Evolutionary conservation across 2,329 filamentous ascomycete genomes (phyloP).

Genomic region (Rachicladosporium sp.): DNA sequence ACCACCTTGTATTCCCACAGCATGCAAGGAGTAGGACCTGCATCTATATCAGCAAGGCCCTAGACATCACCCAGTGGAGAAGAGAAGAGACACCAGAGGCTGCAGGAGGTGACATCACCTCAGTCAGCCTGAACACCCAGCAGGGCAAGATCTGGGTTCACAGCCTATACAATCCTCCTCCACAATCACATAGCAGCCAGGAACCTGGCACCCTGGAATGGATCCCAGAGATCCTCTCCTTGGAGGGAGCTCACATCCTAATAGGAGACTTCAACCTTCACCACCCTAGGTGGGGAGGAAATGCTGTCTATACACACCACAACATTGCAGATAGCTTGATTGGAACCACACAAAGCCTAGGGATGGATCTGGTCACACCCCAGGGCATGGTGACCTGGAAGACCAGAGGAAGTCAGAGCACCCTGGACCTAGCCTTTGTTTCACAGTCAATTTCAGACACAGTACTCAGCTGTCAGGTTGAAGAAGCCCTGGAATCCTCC

Average conservation of each 20-base stretch:
- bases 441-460: not conserved
- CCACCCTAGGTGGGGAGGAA: constrained; percentile 1
- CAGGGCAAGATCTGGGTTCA: not conserved
- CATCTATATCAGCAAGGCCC: not conserved
- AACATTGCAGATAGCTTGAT: not conserved
- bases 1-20: not conserved
- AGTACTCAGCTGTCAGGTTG: not conserved
- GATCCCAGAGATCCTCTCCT: too few relatives aligned
- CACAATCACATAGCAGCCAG: too few relatives aligned
- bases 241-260: constrained; percentile 1
- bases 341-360: not conserved
- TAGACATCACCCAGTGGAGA: constrained; percentile 1
- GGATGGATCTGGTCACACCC: not conserved
- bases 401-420: not conserved
- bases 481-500: not conserved
- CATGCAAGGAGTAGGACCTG: not conserved
- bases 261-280: constrained; percentile 1
- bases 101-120: not conserved
- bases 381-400: not conserved
- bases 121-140: too few relatives aligned
- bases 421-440: not conserved
- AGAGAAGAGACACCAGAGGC: constrained; percentile 1
- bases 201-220: not conserved
- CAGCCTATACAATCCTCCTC: constrained; percentile 1
- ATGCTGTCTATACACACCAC: not conserved